Conservation (phyloP, 1,139 yeast genomes). For the Hansenula lynferdii region DNA sequence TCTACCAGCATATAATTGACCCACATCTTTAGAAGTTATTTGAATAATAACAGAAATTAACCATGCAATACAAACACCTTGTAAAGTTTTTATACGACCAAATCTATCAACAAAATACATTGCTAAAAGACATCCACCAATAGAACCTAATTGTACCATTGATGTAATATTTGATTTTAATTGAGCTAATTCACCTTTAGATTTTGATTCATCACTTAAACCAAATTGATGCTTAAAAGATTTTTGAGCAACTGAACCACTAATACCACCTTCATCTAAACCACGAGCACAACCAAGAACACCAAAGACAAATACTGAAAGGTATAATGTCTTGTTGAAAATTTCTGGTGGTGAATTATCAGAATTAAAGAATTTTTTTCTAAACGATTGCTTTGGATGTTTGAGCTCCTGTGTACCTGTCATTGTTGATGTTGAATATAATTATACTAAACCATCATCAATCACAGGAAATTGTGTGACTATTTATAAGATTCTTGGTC, state of each 20-base stretch:
- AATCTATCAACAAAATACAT: slow-evolving; percentile 45
- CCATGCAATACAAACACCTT: slow-evolving; percentile 38
- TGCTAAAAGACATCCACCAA: slow-evolving; percentile 52
- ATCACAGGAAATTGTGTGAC: too few species aligned
- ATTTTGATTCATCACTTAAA: slow-evolving; percentile 35
- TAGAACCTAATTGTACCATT: slow-evolving; percentile 60
- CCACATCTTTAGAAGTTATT: slow-evolving; percentile 37
- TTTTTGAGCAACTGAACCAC: slow-evolving; percentile 42
- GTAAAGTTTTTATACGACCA: slow-evolving; percentile 52
- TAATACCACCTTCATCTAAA: slow-evolving; percentile 50
- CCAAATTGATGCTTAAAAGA: slow-evolving; percentile 44
- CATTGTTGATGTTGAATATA: background rate
- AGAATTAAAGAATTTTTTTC: slow-evolving; percentile 1
- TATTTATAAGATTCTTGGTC: too few species aligned
- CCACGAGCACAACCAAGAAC: slow-evolving; percentile 58
- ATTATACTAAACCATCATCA: too few species aligned
- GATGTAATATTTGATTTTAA: slow-evolving; percentile 51
- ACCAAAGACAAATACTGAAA: slow-evolving; percentile 51
- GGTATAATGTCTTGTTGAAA: slow-evolving; percentile 41
- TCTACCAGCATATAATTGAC: slow-evolving; percentile 51
- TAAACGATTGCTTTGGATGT: slow-evolving; percentile 1
- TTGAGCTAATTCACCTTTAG: slow-evolving; percentile 37
- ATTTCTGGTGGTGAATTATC: slow-evolving; percentile 46
- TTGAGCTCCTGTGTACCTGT: background rate
- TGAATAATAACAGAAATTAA: slow-evolving; percentile 44